Conservation (phyloP, 192 early-diverging fungal genomes). For the Coemansia sp. region DNA sequence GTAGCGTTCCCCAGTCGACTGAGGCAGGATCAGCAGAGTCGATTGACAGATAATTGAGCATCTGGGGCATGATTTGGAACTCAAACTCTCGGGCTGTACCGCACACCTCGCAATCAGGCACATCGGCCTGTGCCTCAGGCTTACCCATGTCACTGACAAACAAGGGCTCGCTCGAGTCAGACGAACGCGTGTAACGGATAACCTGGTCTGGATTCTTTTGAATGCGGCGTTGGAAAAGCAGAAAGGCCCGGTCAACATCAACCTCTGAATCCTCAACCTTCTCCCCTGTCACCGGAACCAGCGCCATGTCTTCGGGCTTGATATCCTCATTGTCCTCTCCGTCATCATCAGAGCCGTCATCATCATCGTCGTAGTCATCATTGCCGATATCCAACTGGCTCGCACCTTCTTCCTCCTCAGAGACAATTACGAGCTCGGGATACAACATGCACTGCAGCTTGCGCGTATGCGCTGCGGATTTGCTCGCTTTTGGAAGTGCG, state of each 20-base stretch:
- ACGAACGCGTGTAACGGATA: conserved; percentile 63
- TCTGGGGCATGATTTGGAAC: conserved; percentile 92
- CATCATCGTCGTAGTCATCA: conserved; percentile 52
- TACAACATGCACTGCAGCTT: conserved; percentile 51
- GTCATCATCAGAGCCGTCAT: conserved; percentile 22
- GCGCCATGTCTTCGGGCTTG: conserved; percentile 11
- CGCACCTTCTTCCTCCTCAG: conserved; percentile 58
- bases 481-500: conserved; percentile 1
- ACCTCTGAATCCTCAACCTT: conserved; percentile 72
- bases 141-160: conserved; percentile 74
- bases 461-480: conserved; percentile 13
- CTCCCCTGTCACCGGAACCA: conserved; percentile 32
- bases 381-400: conserved; percentile 50
- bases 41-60: conserved; percentile 77
- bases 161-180: conserved; percentile 59
- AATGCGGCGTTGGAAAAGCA: conserved; percentile 86
- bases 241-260: conserved; percentile 86
- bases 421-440: conserved; percentile 66
- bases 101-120: conserved; percentile 75
- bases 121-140: conserved; percentile 53
- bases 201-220: conserved; percentile 82
- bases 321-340: conserved; percentile 15
- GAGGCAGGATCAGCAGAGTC: conserved; percentile 67
- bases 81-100: conserved; percentile 77
- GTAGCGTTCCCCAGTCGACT: conserved; percentile 89